phyloP scores from a whole-genome alignment of 169 alveolate species.

The Eimeria necatrix region DNA sequence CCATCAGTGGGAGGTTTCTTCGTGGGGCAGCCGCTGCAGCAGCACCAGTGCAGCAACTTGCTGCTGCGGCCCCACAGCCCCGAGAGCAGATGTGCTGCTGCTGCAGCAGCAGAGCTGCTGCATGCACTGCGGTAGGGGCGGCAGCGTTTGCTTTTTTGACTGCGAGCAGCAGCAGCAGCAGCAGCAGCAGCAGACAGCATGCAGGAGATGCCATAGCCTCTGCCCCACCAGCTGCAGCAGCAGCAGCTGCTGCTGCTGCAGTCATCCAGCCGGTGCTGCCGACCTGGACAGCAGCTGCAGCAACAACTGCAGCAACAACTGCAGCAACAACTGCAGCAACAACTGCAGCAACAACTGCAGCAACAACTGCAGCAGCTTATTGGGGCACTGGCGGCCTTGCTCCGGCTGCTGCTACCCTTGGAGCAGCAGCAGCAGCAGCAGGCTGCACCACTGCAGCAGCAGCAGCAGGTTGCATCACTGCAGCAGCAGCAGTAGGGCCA shows the following conservation, averaged over 20 bases:
- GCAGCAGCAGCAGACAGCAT: not conserved
- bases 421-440: slow-evolving; percentile 3
- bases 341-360: not conserved
- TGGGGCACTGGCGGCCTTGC: too few relatives aligned
- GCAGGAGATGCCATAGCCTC: not conserved
- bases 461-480: not conserved
- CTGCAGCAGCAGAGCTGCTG: not conserved
- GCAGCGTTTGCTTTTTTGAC: not conserved
- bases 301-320: not conserved
- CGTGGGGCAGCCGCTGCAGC: not conserved
- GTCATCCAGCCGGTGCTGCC: not conserved
- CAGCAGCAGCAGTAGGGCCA: slow-evolving; percentile 3
- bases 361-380: too few relatives aligned
- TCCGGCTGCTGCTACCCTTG: slow-evolving; percentile 32
- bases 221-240: not conserved
- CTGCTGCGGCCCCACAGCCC: slow-evolving; percentile 44
- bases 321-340: not conserved
- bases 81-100: not conserved
- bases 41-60: not conserved
- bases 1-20: not conserved
- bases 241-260: not conserved
- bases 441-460: not conserved
- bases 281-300: not conserved
- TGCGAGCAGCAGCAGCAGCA: not conserved
- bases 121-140: not conserved